Percentiles rank a stretch among this genome's conserved stretches.
Evolutionary conservation across 1,284 basidiomycete genomes (phyloP).

Genomic region (Rhodotorula sp.): DNA sequence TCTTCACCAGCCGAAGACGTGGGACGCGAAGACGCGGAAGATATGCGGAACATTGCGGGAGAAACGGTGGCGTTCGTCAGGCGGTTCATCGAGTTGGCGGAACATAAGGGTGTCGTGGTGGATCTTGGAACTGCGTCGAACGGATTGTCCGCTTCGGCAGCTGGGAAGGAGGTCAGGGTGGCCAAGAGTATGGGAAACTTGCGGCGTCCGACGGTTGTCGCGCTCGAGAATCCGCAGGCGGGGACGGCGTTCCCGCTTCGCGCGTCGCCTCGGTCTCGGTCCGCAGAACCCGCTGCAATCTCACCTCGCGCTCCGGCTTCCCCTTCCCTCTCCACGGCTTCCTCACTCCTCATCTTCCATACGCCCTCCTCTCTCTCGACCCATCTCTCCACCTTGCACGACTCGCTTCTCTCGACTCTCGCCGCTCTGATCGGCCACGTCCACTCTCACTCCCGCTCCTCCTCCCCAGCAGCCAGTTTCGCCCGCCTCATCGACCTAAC

Average conservation of each 20-base stretch:
- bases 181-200: constrained; percentile 21
- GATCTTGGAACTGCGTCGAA: constrained; percentile 1
- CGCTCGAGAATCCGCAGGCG: not conserved
- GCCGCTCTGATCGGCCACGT: constrained; percentile 96
- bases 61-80: constrained; percentile 53
- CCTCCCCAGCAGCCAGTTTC: constrained; percentile 79
- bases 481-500: constrained; percentile 92
- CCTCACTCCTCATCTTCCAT: constrained; percentile 7
- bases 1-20: constrained; percentile 51
- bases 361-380: constrained; percentile 65
- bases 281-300: not conserved
- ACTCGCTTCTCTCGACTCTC: constrained; percentile 85
- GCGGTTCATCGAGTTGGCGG: constrained; percentile 61
- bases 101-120: constrained; percentile 12
- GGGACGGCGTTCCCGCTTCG: not conserved
- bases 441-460: constrained; percentile 82
- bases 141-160: not conserved
- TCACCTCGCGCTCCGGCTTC: not conserved
- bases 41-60: constrained; percentile 52
- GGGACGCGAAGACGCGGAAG: constrained; percentile 45
- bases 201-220: constrained; percentile 10
- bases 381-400: constrained; percentile 65
- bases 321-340: not conserved
- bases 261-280: not conserved
- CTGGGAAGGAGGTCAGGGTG: not conserved